phyloP scores from a whole-genome alignment of 768 basidiomycete genomes.

The Leccinum imitatum region DNA sequence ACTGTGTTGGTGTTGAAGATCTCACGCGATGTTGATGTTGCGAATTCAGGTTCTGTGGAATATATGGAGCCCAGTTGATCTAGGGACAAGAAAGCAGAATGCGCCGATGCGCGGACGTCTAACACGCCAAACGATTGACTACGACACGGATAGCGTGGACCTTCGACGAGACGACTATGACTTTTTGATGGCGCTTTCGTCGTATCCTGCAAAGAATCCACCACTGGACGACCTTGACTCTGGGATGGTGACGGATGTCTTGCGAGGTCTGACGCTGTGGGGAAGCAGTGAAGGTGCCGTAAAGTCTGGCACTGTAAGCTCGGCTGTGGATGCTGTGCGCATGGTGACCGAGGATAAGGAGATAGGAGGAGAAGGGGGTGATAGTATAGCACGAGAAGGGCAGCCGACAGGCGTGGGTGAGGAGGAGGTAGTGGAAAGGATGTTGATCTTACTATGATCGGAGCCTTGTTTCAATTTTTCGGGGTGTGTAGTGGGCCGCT shows the following conservation, averaged over 20 bases:
- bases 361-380: neutral
- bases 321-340: neutral
- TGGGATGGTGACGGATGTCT: slow-evolving; percentile 41
- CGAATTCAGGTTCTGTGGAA: slow-evolving; percentile 44
- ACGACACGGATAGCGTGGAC: slow-evolving; percentile 13
- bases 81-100: slow-evolving; percentile 42
- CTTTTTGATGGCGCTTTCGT: slow-evolving; percentile 44
- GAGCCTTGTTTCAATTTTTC: neutral
- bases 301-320: neutral
- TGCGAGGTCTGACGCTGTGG: slow-evolving; percentile 54
- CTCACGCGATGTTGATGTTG: slow-evolving; percentile 6
- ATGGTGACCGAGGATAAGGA: neutral
- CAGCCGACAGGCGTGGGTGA: slow-evolving; percentile 11
- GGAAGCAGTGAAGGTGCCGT: slow-evolving; percentile 13
- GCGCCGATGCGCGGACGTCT: slow-evolving; percentile 39
- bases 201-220: slow-evolving; percentile 40
- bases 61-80: slow-evolving; percentile 39
- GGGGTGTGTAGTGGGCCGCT: neutral
- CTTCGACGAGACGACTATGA: slow-evolving; percentile 48
- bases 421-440: slow-evolving; percentile 24
- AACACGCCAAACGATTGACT: slow-evolving; percentile 15
- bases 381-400: neutral
- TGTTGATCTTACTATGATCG: slow-evolving; percentile 7
- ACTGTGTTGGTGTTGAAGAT: neutral
- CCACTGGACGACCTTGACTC: slow-evolving; percentile 50